A percentile compares a stretch with the other conserved stretches of the same genome.
These are phyloP conservation scores for Citrullus colocynthis DNA, from an alignment of 306 rosid genomes.

Conservation along the genomic window DNA sequence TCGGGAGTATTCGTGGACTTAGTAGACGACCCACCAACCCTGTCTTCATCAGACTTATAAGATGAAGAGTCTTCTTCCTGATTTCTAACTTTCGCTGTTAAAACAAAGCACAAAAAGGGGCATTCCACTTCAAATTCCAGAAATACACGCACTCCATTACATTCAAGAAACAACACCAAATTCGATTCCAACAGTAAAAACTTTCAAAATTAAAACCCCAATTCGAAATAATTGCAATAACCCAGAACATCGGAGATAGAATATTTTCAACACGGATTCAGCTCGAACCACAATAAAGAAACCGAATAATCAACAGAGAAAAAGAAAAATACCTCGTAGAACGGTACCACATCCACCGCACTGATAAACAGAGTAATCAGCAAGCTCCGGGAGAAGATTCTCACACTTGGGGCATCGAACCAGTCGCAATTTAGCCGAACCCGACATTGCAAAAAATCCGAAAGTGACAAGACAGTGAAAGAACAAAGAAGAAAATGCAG, in stretches of 20 bases:
- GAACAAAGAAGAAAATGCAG: slow-evolving; percentile 9
- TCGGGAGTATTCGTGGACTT: slow-evolving; percentile 34
- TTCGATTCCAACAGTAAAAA: background rate
- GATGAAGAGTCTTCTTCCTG: slow-evolving; percentile 43
- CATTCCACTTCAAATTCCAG: background rate
- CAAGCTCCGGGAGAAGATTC: slow-evolving; percentile 83
- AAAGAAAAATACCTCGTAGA: slow-evolving; percentile 50
- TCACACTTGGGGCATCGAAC: slow-evolving; percentile 93
- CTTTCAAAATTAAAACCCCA: background rate
- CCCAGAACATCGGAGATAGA: background rate
- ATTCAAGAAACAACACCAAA: background rate
- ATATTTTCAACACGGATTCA: background rate
- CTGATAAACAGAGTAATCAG: slow-evolving; percentile 74
- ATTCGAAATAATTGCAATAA: background rate
- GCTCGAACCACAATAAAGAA: background rate
- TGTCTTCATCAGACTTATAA: slow-evolving; percentile 55
- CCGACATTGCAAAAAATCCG: slow-evolving; percentile 42
- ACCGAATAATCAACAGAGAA: background rate
- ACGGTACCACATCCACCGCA: slow-evolving; percentile 94
- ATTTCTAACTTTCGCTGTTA: slow-evolving; percentile 56
- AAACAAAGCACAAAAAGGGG: background rate
- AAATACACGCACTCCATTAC: background rate
- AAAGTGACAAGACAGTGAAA: slow-evolving; percentile 10
- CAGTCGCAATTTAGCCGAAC: slow-evolving; percentile 43
- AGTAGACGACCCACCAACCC: slow-evolving; percentile 28